Evolutionary conservation across 106 monocot genomes (phyloP).

Genomic region (Gastrodia elata): DNA sequence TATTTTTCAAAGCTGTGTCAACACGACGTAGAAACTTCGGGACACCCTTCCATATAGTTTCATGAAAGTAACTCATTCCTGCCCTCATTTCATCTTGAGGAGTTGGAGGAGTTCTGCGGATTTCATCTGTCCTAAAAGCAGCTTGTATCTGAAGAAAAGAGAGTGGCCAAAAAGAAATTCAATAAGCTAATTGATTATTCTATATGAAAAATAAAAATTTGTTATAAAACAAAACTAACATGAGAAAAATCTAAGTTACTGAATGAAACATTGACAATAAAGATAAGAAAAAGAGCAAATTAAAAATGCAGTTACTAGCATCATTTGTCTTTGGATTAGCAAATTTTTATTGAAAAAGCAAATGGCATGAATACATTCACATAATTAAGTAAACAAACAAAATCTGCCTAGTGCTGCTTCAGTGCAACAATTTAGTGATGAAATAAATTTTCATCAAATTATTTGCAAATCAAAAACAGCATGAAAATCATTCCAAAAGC

Average conservation of each 20-base stretch:
- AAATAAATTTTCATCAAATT: background rate
- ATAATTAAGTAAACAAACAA: background rate
- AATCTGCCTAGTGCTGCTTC: background rate
- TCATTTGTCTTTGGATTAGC: background rate
- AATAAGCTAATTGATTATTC: background rate
- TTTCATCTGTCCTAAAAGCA: slow-evolving; percentile 98
- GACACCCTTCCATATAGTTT: slow-evolving; percentile 99
- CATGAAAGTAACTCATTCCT: slow-evolving; percentile 99
- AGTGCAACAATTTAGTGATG: background rate
- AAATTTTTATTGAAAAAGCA: background rate
- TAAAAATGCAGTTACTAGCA: background rate
- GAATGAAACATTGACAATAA: background rate
- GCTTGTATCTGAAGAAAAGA: slow-evolving; percentile 76
- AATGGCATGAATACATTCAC: background rate
- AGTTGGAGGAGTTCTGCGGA: slow-evolving; percentile 87
- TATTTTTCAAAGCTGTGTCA: slow-evolving; percentile 92
- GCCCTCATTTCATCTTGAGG: slow-evolving; percentile 99
- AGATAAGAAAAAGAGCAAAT: background rate
- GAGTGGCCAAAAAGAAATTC: background rate
- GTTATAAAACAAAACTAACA: background rate
- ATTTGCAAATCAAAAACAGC: background rate
- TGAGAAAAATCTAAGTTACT: background rate
- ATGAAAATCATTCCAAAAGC: background rate
- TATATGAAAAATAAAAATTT: background rate
- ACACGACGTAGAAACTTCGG: slow-evolving; percentile 91